Base-by-base conservation (phyloP, 768 basidiomycete species). In the Naganishia kalamii region DNA sequence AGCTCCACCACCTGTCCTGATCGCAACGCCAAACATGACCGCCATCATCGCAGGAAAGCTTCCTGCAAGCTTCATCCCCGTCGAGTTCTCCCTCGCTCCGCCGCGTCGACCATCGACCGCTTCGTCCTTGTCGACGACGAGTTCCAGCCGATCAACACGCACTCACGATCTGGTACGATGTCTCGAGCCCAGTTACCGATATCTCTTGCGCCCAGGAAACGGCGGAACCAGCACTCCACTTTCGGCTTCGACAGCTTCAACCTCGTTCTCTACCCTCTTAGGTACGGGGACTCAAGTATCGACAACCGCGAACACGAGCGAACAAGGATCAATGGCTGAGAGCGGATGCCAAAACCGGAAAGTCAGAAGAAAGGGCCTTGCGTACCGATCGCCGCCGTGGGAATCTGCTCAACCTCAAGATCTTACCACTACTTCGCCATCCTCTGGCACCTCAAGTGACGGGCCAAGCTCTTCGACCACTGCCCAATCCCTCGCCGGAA, bases 51-150 rank as follows among this genome's bases (percentile, higher is more conserved):
- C 54, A 21, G 37, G 37, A 6, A 25, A 57, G 35, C 54, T 57
- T 23, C 54, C 54, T 25, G 54, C 54, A 13, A 57, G 54, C 54
- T 57, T 57, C 37, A 57, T 57, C 25, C 54, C 54, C 37, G 54
- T 57, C 54, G 54, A 57, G 17, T 57, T 32, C 37, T 7, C 37
- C 19, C 1, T 35, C 13, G 33, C 54, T 12, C 54, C 23, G n/a
- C 33, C 33, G 1, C 7, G 37, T 27, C 54, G 37, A 13, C 17
- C 19, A 3, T 40, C 54, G 1, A 40, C 54, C 35, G 21, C 54
- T 2, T 57, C 54, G 8, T 57, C 54, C 4, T 57, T 35, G 19
- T 57, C 54, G 35, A 23, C 33, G 10, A 41, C 33, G 3, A 57
- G 54, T 25, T 57, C 54, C 13, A 35, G 37, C 15, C 54, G 54